These are phyloP conservation scores for Cudoniella acicularis DNA, from an alignment of 495 filamentous ascomycete genomes.

Conservation along the genomic window DNA sequence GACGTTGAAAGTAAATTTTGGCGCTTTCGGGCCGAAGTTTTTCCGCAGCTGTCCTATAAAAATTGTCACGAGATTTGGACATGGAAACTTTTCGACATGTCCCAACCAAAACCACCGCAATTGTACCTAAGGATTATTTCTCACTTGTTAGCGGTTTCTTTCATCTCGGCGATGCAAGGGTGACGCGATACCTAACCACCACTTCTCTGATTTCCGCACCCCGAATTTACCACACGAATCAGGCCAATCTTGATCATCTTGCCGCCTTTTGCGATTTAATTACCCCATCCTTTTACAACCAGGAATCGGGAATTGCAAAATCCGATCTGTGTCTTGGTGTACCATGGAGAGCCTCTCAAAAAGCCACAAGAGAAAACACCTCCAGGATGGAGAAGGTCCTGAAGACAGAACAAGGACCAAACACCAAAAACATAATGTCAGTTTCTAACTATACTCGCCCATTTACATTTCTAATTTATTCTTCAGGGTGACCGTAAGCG, in stretches of 20 bases:
- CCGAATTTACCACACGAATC: too few relatives aligned
- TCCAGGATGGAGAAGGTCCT: neutral
- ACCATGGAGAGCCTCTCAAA: constrained; percentile 3
- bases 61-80: neutral
- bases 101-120: neutral
- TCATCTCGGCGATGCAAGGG: too few relatives aligned
- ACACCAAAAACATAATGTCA: constrained; percentile 16
- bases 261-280: too few relatives aligned
- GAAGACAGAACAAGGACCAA: constrained; percentile 3
- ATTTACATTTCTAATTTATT: neutral
- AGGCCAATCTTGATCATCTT: too few relatives aligned
- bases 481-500: neutral
- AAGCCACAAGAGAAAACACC: constrained; percentile 18
- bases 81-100: neutral
- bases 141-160: too few relatives aligned
- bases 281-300: too few relatives aligned
- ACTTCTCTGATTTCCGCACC: too few relatives aligned
- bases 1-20: constrained; percentile 7
- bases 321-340: too few relatives aligned
- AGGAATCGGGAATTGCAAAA: too few relatives aligned
- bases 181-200: too few relatives aligned
- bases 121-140: too few relatives aligned
- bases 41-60: constrained; percentile 3
- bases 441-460: neutral
- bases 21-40: constrained; percentile 5